Evolutionary conservation across 352 stramenopile genomes (phyloP), one percentile per base, ranked within the genome.

Genomic region (Phytophthora litchii): DNA sequence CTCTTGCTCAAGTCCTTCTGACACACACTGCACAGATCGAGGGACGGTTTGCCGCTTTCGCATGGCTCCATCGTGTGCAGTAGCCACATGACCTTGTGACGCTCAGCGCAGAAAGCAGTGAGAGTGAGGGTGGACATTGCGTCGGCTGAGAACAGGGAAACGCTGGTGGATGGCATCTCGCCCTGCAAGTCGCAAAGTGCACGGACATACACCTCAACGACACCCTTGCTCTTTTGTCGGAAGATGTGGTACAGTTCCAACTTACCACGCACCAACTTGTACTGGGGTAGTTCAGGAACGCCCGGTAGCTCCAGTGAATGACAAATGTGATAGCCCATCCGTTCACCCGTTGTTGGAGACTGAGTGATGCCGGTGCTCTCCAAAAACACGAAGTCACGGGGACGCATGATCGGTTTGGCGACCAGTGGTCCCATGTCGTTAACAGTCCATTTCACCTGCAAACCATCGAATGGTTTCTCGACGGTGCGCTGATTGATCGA

Each of bases 51-150:
- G 3, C 53, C 64, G 9, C 41, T 65, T 32, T 67, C 62, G 16
- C 62, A 63, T 35, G 64, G 45, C 20, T 63, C 49, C 57, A 61
- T 51, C 12, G 48, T 67, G 38, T 65, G 50, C 47, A 70, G 60
- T 54, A 64, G 19, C 71, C 61, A 77, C 49, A 74, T 76, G 41
- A 83, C 54, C 60, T 86, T 86, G 36, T 80, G 74, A 51, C 69
- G 68, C 34, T 74, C 67, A 0, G 66, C 67, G 34, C 68, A 78
- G 21, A 75, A 54, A 0, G 53, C 56, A 6, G 66, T 53, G 0
- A 66, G 37, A 0, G 66, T 38, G 1, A 82, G 54, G 8, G 71
- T 48, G 2, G 53, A 54, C 32, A 73, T 69, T 1, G 70, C 59
- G 9, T 78, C 63, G 1, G 70, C 72, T 2, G 70, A 70, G 36